Evolutionary conservation across 2,329 filamentous ascomycete species (phyloP), one percentile per base, ranked within the genome.

Genomic region (Rachicladosporium sp.): DNA sequence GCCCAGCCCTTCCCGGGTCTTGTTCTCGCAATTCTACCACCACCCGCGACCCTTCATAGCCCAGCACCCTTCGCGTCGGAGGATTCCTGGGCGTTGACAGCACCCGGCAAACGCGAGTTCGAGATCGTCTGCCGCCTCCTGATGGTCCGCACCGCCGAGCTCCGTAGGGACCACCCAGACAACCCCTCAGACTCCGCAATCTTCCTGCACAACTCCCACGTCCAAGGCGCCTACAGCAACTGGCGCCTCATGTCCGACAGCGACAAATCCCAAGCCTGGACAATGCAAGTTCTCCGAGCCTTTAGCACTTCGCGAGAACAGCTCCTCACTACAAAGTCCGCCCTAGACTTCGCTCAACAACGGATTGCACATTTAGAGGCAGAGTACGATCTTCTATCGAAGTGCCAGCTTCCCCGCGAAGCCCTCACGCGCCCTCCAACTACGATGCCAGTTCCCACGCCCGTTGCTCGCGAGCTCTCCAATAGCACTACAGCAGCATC

Each of bases 1-100:
- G 71, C 82, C 4, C 76, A 93, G 57, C 86, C 86, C 43, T 95
- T 94, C 53, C 86, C 88, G 5, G 79, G 82, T 5, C 71, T 96
- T 31, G 86, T 81, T 29, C 73, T 95, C 8, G 83, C 82, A 46
- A 80, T 89, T 48, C 75, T 96, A 1, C 76, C 82, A 29, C 71
- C 83, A 7, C 86, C 88, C 3, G 79, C 84, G 3, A 91, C 85
- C 1, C 69, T 95, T 5, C 89, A 88, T 63, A 82, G 84, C 7
- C 75, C 80, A 1, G 84, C 80, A 5, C 85, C 87, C 23, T 81
- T 93, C 52, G 70, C 86, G 2, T 85, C 81, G 0, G 69, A 76
- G 12, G 76, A 79, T 3, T 91, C 85, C 0, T 94, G 89, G 78
- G 86, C 86, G 1, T 74, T 93, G 27, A 68, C 76, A 13, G 79